Evolutionary conservation across 2,329 filamentous ascomycete genomes (phyloP).

Genomic region (Colletotrichum brevisporum): DNA sequence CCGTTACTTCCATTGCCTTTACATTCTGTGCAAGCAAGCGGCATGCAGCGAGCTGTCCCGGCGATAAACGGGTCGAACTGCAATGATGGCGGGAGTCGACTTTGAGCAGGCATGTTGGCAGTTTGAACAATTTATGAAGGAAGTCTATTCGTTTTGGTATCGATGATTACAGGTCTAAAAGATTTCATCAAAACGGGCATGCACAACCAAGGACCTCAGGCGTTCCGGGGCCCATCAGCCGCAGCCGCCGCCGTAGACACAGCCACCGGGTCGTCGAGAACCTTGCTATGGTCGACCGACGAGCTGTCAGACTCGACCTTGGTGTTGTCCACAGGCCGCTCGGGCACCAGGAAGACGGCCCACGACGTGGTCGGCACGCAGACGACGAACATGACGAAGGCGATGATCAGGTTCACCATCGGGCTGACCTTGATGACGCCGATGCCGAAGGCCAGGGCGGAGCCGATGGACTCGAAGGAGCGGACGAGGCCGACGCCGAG

Average conservation of each 20-base stretch:
- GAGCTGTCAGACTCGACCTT: constrained; percentile 14
- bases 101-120: no score
- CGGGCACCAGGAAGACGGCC: constrained; percentile 55
- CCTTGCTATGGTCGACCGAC: background rate
- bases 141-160: background rate
- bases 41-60: no score
- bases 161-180: no score
- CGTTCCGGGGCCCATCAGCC: constrained; percentile 8
- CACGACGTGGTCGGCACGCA: constrained; percentile 54
- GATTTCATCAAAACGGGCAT: no score
- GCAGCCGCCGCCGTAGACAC: constrained; percentile 18
- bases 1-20: no score
- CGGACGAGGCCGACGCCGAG: constrained; percentile 62
- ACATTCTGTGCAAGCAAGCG: no score
- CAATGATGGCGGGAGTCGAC: no score
- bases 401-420: constrained; percentile 63
- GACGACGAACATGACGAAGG: constrained; percentile 62
- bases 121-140: no score
- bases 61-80: no score
- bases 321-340: constrained; percentile 46
- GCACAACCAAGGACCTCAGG: background rate
- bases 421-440: constrained; percentile 61
- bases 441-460: constrained; percentile 61
- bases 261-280: constrained; percentile 8
- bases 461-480: constrained; percentile 64